A percentile compares a stretch with the other conserved stretches of the same genome.
Evolutionary conservation across 108 stramenopile species (phyloP).

Genomic region (Craspedostauros australis): DNA sequence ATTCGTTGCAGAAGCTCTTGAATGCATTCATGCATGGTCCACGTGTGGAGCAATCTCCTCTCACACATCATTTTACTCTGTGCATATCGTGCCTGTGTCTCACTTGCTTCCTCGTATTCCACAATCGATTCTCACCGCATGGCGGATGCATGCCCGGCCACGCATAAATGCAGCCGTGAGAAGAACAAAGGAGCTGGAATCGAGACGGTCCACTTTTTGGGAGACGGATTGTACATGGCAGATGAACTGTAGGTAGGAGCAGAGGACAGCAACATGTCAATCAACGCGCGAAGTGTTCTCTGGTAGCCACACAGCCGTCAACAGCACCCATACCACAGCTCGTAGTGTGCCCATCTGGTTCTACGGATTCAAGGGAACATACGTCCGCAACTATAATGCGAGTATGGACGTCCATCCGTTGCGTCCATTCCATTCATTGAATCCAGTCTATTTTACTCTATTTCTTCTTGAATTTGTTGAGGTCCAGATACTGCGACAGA

Average conservation of each 20-base stretch:
- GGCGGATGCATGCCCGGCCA: no score
- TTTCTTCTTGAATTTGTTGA: slow-evolving; percentile 47
- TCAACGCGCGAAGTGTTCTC: no score
- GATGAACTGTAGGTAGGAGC: slow-evolving; percentile 46
- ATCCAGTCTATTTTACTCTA: slow-evolving; percentile 29
- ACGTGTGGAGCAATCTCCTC: neutral
- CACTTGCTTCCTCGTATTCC: neutral
- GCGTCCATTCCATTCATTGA: no score
- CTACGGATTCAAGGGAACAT: no score
- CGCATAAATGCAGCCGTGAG: slow-evolving; percentile 29
- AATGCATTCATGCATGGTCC: slow-evolving; percentile 1
- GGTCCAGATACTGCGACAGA: slow-evolving; percentile 50
- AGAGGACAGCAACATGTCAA: neutral
- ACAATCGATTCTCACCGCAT: neutral
- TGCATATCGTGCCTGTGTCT: slow-evolving; percentile 1
- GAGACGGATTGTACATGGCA: slow-evolving; percentile 84
- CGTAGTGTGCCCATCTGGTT: no score
- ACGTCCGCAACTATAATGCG: no score
- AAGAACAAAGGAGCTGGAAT: slow-evolving; percentile 93
- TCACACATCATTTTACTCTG: neutral
- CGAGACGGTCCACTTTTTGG: slow-evolving; percentile 85
- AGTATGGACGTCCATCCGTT: no score
- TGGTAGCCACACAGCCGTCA: no score
- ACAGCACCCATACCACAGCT: no score
- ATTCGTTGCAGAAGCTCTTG: neutral